Base-by-base conservation (phyloP, 176 grass and related monocot genomes). In the Leersia perrieri region DNA sequence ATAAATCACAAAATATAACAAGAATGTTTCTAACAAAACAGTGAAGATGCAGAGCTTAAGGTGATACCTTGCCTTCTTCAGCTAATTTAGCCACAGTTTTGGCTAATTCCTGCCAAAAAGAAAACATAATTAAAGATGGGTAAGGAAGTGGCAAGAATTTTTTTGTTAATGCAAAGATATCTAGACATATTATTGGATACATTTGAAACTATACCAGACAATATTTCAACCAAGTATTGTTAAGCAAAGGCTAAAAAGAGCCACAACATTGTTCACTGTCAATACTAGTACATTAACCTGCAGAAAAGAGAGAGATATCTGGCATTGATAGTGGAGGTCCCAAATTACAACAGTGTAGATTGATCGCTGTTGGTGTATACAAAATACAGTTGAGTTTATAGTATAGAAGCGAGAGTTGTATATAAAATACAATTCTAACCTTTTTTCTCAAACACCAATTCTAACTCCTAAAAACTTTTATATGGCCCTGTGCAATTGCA, bases 11-110 rank as follows among this genome's bases (percentile, higher is more conserved):
- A 78, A 61, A 41, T 31, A 1, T 75, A 62, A 62, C 68, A 57
- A 3, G 1, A 60, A 71, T 11, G 57, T 75, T 85, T 53, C 39
- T 69, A 8, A 14, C 1, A 0, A 81, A 76, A 80, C 11, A 70
- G 22, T 32, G 3, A 76, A 12, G n/a, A 77, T 1, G 27, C 60
- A 35, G 81, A 74, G 57, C 13, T 70, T 82, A 18, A 31, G 16
- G 14, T 5, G 36, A 42, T 93, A 99, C 92, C 92, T 95, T 99
- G 84, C 90, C 92, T 82, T 99, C 96, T 88, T 99, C 96, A 41
- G 96, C 83, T 81, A 95, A 84, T 82, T 95, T 97, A 31, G 85
- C 83, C 58, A 99, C 92, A 66, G 87, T 90, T 84, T 99, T 99
- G 44, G 93, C 38, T 75, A 99, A 85, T 63, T 95, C 90, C 96